Evolutionary conservation across 1,284 basidiomycete species (phyloP), one percentile per base, ranked within the genome.

Genomic region (Clitocybe nebularis): DNA sequence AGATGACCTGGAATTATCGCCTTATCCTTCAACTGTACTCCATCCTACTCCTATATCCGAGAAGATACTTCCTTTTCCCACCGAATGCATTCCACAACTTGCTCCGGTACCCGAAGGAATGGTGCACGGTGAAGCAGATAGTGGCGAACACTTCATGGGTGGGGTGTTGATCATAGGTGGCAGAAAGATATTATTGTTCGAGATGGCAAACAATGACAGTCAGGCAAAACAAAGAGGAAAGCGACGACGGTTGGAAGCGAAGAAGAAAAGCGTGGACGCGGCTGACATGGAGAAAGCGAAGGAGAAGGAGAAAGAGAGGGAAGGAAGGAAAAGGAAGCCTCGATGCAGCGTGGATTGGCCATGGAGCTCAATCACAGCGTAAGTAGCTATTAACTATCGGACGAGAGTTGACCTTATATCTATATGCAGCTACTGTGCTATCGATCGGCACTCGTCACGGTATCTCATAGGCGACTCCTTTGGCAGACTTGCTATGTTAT

Each of bases 391-490:
- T 30, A 7, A 20, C 14, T 13, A n/a, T 17, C 24, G 7, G 5
- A 28, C 11, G 25, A 22, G 16, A n/a, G n/a, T n/a, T 21, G 44
- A 37, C 36, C 17, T 41, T 8, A 26, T 34, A 34, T 4, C 19
- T 33, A 34, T 16, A 19, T 32, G 3, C 51, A 87, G 81, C 32
- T 75, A 75, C 60, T 77, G 72, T 49, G 48, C 62, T 4, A 54
- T 79, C 21, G 74, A 75, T 36, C 59, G 62, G 14, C 63, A 65
- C 28, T 59, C 69, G 9, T 58, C 67, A 10, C 69, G 75, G 26
- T 77, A 82, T 43, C 59, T 95, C 11, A 63, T 94, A 9, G 87
- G 88, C 1, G 93, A 95, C 55, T 69, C 71, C n/a, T 87, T 75
- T 54, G 93, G 93, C 11, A 76, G 78, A 39, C 68, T 91, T 8